Base-by-base conservation (phyloP, 2,329 filamentous ascomycete genomes). In the Cercospora sp. region DNA sequence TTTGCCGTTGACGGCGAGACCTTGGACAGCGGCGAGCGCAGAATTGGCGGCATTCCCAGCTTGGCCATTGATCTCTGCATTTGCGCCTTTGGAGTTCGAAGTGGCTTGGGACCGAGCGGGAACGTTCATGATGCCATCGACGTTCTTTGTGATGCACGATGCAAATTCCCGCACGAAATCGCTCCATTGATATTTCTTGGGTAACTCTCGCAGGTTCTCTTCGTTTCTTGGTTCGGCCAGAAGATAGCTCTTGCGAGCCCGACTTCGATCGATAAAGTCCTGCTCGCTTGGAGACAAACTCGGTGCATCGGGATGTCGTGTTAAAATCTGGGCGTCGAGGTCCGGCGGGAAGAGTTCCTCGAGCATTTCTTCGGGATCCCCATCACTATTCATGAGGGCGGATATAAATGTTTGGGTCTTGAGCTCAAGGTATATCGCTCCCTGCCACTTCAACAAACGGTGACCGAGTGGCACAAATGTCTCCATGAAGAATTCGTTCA, bases 391-490 rank as follows among this genome's bases (percentile, higher is more conserved):
- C 71, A 86, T 84, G 74, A 88, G 81, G 3, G 86, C 85, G 3
- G 87, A 87, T 66, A 90, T 87, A 73, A 89, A 90, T 13, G 88
- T 87, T 75, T 90, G 88, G 1, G 88, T 90, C 78, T 90, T 90
- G 18, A 90, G 79, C 69, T 90, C 88, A 13, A 90, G 81, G 71
- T 86, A 89, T 28, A 90, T 79, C 13, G 85, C 83, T 1, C 86
- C 87, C 72, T 89, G 87, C 69, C 85, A 86, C 72, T 88, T 88
- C 21, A 88, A 78, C 24, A 90, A 76, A 10, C 85, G 82, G 43
- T 83, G 83, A 26, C 86, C 86, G 65, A 88, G 84, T 0, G 87
- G 85, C 8, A 89, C 86, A 74, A 90, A 90, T 0, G 87, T 87
- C 55, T 89, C 85, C 26, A 90, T 80, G 74, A 90, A 90, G 71